These are phyloP conservation scores for Hondaea fermentalgiana DNA, from an alignment of 108 stramenopile species.

Conservation along the genomic window DNA sequence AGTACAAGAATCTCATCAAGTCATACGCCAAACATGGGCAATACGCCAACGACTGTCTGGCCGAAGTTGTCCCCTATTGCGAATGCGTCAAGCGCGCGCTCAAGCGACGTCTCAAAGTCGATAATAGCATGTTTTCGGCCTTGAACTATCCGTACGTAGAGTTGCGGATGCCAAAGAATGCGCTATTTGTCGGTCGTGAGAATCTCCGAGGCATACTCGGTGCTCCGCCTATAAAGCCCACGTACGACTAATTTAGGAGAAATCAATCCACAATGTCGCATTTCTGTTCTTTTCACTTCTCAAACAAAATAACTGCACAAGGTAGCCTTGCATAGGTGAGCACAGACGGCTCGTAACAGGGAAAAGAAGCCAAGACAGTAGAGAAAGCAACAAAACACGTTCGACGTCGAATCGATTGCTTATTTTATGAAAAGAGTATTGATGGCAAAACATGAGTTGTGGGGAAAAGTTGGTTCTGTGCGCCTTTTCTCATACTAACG, in stretches of 20 bases:
- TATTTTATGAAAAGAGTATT: no score
- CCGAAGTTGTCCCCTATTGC: not conserved
- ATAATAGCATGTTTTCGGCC: not conserved
- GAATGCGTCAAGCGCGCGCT: conserved; percentile 4
- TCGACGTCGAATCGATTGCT: no score
- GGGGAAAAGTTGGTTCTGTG: no score
- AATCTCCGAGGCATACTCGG: not conserved
- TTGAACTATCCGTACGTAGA: not conserved
- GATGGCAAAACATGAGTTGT: no score
- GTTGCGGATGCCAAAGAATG: not conserved
- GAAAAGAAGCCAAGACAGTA: no score
- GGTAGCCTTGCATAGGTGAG: not conserved
- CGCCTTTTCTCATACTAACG: not conserved
- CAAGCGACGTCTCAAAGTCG: not conserved
- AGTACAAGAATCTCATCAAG: not conserved
- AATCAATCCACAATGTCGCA: not conserved
- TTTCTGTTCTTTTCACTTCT: not conserved
- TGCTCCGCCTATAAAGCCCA: not conserved
- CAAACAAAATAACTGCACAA: not conserved
- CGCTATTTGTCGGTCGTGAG: not conserved
- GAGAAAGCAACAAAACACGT: no score
- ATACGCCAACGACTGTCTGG: conserved; percentile 2
- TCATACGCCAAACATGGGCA: not conserved
- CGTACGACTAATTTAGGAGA: not conserved
- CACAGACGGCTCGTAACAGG: no score